Base-by-base conservation (phyloP, 257 asterid genomes). In the Marsdenia floribunda region DNA sequence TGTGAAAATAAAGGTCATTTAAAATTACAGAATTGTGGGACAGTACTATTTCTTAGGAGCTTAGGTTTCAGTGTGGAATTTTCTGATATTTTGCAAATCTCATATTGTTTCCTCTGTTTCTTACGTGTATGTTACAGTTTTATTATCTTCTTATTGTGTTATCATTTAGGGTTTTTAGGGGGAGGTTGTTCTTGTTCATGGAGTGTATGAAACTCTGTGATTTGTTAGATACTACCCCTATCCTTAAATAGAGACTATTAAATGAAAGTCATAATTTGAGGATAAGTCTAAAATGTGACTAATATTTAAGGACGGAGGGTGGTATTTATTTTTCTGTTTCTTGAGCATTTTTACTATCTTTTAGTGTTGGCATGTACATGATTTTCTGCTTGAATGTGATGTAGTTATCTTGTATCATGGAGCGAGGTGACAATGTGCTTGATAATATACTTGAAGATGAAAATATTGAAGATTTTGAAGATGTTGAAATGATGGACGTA, bases 401-500 rank as follows among this genome's bases (percentile, higher is more conserved):
- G 78, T 82, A 77, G 89, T 70, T 47, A 22, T 13, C 44, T 70
- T n/a, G 0, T 14, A 16, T 53, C 75, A 71, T 71, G 75, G 63
- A 71, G 63, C 11, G 49, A 71, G 75, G 63, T 49, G 88, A 88
- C 59, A 82, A 85, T 75, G 68, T 93, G 76, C 79, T 88, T 0
- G 90, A 88, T 76, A 72, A 84, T 10, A 79, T 90, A 61, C 86
- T 85, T 57, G 95, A 88, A 49, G 93, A 79, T 37, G 96, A 82
- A 74, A 78, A 74, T 77, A 14, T 77, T 24, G 93, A 82, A 63
- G 96, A 92, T 86, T 16, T 77, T 29, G 93, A 82, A 63, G 96
- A 92, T 86, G 87, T 88, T 73, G 92, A 90, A 77, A 94, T 94
- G 98, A 71, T 81, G 82, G 98, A 92, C 80, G 84, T 84, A 73